Evolutionary conservation across 2,329 filamentous ascomycete genomes (phyloP).

Genomic region (Ceratocystis harringtonii): DNA sequence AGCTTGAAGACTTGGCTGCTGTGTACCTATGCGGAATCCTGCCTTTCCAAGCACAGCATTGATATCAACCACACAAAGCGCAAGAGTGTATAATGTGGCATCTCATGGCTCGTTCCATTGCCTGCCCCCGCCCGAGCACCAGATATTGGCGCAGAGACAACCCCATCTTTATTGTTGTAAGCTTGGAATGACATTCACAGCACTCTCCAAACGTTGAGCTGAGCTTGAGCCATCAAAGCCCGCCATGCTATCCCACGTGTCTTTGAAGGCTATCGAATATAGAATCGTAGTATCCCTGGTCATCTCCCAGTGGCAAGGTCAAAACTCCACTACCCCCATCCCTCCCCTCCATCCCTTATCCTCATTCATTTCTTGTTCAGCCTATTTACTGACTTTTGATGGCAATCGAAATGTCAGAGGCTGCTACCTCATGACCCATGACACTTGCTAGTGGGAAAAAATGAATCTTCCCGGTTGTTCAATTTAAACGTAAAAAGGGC

Average conservation of each 20-base stretch:
- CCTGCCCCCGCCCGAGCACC: not conserved
- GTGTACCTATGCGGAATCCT: no score
- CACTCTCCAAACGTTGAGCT: not conserved
- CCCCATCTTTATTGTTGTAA: not conserved
- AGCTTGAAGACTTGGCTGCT: no score
- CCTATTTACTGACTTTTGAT: not conserved
- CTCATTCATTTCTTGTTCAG: not conserved
- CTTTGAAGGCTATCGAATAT: no score
- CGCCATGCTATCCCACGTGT: not conserved
- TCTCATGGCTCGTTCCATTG: not conserved
- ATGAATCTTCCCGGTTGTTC: not conserved
- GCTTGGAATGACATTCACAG: not conserved
- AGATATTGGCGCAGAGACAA: not conserved
- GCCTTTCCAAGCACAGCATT: no score
- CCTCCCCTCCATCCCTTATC: no score
- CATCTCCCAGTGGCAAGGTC: not conserved
- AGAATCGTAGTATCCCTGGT: no score
- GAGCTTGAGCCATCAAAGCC: not conserved
- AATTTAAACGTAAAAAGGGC: slow-evolving; percentile 4
- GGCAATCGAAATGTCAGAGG: not conserved
- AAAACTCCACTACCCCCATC: not conserved
- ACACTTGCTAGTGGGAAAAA: not conserved
- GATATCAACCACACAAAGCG: no score
- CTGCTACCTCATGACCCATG: not conserved
- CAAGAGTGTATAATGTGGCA: no score